phyloP scores from a whole-genome alignment of 495 filamentous ascomycete species.

The Tirmania nivea region DNA sequence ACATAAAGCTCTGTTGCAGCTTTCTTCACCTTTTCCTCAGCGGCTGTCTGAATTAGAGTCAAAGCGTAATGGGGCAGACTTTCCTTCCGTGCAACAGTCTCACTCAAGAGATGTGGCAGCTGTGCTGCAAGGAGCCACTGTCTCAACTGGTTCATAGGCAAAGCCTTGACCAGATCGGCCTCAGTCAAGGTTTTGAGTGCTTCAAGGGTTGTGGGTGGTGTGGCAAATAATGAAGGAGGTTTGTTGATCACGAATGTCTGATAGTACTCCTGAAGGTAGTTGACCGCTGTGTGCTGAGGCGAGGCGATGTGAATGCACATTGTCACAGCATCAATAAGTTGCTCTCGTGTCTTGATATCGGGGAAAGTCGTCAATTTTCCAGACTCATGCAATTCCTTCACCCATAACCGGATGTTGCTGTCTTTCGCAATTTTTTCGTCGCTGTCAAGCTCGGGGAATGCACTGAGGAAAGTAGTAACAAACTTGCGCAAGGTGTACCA shows the following conservation, averaged over 20 bases:
- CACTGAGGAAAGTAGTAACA: conserved; percentile 18
- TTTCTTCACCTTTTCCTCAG: too few species aligned
- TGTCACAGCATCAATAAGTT: conserved; percentile 14
- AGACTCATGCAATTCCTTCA: conserved; percentile 18
- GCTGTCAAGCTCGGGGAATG: conserved; percentile 5
- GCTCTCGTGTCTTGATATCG: conserved; percentile 11
- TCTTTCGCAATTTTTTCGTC: conserved; percentile 15
- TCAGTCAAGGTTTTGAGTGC: conserved; percentile 18
- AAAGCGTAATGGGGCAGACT: conserved; percentile 23
- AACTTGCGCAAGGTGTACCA: conserved; percentile 24
- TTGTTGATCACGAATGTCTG: conserved; percentile 27
- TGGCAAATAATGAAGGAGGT: conserved; percentile 22
- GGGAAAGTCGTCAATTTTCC: conserved; percentile 22
- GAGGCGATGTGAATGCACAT: conserved; percentile 33
- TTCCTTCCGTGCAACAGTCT: conserved; percentile 23
- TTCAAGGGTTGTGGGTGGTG: conserved; percentile 17
- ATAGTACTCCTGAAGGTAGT: conserved; percentile 32
- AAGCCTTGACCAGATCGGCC: conserved; percentile 21
- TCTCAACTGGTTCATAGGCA: conserved; percentile 23
- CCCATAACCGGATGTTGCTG: conserved; percentile 22
- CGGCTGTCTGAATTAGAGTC: conserved; percentile 13
- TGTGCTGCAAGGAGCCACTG: conserved; percentile 26
- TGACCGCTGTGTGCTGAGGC: conserved; percentile 29
- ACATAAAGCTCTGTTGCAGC: too few species aligned
- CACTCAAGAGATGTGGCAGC: conserved; percentile 26